Base-by-base conservation (phyloP, 352 stramenopile species). In the Peronospora belbahrii region DNA sequence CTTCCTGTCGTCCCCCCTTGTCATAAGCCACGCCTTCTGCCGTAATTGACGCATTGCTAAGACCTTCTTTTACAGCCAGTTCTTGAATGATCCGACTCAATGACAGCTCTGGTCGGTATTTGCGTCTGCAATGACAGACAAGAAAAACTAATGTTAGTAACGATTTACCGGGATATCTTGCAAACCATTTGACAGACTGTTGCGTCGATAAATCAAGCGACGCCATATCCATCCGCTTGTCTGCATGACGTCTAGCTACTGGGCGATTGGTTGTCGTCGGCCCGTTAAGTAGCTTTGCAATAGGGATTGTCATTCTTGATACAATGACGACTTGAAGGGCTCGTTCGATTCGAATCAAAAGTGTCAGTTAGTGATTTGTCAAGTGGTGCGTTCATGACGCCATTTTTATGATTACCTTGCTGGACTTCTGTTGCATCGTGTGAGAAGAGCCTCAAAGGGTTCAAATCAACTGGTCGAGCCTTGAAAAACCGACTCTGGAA, bases 81-180 rank as follows among this genome's bases (percentile, higher is more conserved):
- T 71, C 65, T 25, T 74, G 52, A 28, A 80, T 67, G 52, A 80
- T 76, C 7, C 66, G 52, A 56, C 46, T 68, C 65, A 80, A 70
- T 19, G 69, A 80, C 7, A 80, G 39, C 11, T 74, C 57, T n/a
- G 51, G 37, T 33, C 59, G 65, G 13, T 39, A 35, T 9, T 59
- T 52, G 34, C 56, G 53, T 64, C 52, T 66, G 27, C 20, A 59
- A 36, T 35, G n/a, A 47, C 34, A 25, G 32, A 23, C 2, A 49
- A 22, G 34, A 17, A 31, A 0, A 30, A 2, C 20, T n/a, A n/a
- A 41, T 38, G 36, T 59, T 56, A 60, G 44, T 20, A n/a, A 45
- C 25, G 13, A 30, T 15, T 41, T 37, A 39, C 8, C 2, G 22
- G 3, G 27, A 51, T 1, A 8, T 27, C 15, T 28, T 34, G 27